Evolutionary conservation across 2,329 filamentous ascomycete genomes (phyloP).

Genomic region (Endoconidiophora laricicola): DNA sequence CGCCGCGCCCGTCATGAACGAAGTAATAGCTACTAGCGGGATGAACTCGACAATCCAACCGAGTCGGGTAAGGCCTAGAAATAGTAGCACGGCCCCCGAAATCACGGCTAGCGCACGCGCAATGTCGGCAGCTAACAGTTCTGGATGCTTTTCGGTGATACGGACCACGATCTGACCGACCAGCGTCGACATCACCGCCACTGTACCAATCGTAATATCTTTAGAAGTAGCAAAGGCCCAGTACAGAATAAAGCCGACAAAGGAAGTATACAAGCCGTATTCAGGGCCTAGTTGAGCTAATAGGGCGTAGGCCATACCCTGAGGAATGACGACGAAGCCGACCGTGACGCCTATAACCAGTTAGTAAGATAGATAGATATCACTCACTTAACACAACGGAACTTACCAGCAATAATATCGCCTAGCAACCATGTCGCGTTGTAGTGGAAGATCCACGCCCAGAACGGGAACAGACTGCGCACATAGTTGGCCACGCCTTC

Average conservation of each 20-base stretch:
- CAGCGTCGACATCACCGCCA: slow-evolving; percentile 36
- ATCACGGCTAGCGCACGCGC: slow-evolving; percentile 33
- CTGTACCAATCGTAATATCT: slow-evolving; percentile 84
- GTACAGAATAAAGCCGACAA: slow-evolving; percentile 87
- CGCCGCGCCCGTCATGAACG: slow-evolving; percentile 38
- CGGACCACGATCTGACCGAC: slow-evolving; percentile 31
- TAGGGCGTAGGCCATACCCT: slow-evolving; percentile 36
- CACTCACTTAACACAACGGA: slow-evolving; percentile 17
- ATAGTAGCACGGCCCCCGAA: slow-evolving; percentile 30
- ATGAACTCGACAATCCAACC: slow-evolving; percentile 40
- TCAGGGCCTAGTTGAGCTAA: slow-evolving; percentile 31
- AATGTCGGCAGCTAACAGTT: slow-evolving; percentile 26
- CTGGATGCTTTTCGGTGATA: slow-evolving; percentile 23
- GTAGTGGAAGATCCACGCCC: slow-evolving; percentile 34
- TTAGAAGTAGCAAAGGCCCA: slow-evolving; percentile 98
- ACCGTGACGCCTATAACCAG: slow-evolving; percentile 56
- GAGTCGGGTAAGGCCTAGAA: slow-evolving; percentile 31
- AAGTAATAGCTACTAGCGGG: slow-evolving; percentile 33
- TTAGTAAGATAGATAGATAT: background rate
- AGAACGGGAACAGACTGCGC: slow-evolving; percentile 30
- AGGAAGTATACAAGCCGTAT: slow-evolving; percentile 53
- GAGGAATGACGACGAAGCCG: slow-evolving; percentile 37
- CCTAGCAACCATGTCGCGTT: slow-evolving; percentile 31
- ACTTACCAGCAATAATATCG: slow-evolving; percentile 43
- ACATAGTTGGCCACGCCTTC: slow-evolving; percentile 19